Evolutionary conservation across 495 filamentous ascomycete species (phyloP), one percentile per base, ranked within the genome.

Genomic region (Aspergillus wentii): DNA sequence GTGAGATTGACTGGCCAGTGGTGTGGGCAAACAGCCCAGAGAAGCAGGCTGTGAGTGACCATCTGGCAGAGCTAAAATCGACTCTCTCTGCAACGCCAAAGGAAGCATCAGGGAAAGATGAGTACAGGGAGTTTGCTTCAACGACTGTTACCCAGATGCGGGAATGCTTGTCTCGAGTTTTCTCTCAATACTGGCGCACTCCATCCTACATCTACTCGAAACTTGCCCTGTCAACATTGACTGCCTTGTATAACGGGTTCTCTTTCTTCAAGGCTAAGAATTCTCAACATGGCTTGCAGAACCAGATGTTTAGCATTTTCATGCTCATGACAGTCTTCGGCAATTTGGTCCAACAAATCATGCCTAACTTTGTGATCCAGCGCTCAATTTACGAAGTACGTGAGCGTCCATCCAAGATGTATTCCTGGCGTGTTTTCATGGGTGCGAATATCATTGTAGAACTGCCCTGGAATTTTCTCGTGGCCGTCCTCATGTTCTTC

Each of bases 291-390:
- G 88, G 86, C 22, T 73, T 91, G 4, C 85, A 89, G 50, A 90
- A 90, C 49, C 83, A 88, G 52, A 80, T 89, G 59, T 91, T 90
- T 49, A 65, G 77, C 48, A 79, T 92, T 57, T 91, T 94, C 69
- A 76, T 88, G 64, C 62, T 94, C 10, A 60, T 86, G 32, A 86
- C 76, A 5, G 72, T 92, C 30, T 83, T 88, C 52, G 75, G 75
- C 40, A 76, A 83, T 43, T 66, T 88, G 14, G 73, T 80, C 10
- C 74, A 85, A 44, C 86, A 90, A 44, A 64, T 83, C 14, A 79
- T 85, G 53, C 83, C 85, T 0, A 68, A 75, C 17, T 88, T 83
- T 51, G 57, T 85, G 25, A 55, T 60, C 3, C 67, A 82, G 38
- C 71, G 86, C 33, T 67, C 71, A 1, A 68, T 91, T 0, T 94